These are phyloP conservation scores for Globisporangium cederbergense DNA, from an alignment of 352 stramenopile genomes.

Conservation along the genomic window DNA sequence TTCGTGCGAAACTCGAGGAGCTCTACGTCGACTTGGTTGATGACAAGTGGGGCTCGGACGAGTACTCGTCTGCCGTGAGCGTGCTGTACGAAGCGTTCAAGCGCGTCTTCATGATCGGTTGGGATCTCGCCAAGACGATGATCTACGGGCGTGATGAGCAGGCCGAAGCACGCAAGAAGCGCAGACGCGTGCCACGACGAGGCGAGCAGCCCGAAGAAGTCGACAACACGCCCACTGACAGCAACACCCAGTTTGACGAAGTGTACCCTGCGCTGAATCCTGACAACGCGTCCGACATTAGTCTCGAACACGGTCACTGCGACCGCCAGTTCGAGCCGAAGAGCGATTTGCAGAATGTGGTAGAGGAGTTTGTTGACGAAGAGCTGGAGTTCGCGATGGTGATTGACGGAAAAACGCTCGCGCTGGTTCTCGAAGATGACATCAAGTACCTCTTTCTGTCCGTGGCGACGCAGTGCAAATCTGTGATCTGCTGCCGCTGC, in stretches of 20 bases:
- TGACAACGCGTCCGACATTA: constrained; percentile 53
- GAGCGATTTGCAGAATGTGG: constrained; percentile 22
- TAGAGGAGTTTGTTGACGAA: constrained; percentile 62
- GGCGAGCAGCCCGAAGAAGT: constrained; percentile 41
- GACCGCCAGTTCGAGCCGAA: constrained; percentile 76
- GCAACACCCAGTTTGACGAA: constrained; percentile 54
- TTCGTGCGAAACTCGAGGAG: constrained; percentile 77
- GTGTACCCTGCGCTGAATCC: constrained; percentile 57
- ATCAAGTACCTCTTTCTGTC: constrained; percentile 89
- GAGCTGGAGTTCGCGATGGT: constrained; percentile 88
- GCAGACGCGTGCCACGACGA: constrained; percentile 45
- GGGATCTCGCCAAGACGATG: constrained; percentile 61
- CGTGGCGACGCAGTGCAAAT: constrained; percentile 86
- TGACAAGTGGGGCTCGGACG: constrained; percentile 84
- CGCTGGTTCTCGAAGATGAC: constrained; percentile 81
- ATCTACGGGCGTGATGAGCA: constrained; percentile 72
- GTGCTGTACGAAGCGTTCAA: constrained; percentile 81
- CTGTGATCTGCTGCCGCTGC: constrained; percentile 85
- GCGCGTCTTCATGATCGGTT: constrained; percentile 60
- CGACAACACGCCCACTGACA: constrained; percentile 33
- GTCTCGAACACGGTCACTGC: constrained; percentile 51
- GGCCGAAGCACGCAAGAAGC: constrained; percentile 64
- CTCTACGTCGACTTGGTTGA: constrained; percentile 86
- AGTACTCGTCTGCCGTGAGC: constrained; percentile 69
- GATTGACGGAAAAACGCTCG: constrained; percentile 86